Evolutionary conservation across 768 basidiomycete genomes (phyloP).

Genomic region (Cystofilobasidium bisporidii): DNA sequence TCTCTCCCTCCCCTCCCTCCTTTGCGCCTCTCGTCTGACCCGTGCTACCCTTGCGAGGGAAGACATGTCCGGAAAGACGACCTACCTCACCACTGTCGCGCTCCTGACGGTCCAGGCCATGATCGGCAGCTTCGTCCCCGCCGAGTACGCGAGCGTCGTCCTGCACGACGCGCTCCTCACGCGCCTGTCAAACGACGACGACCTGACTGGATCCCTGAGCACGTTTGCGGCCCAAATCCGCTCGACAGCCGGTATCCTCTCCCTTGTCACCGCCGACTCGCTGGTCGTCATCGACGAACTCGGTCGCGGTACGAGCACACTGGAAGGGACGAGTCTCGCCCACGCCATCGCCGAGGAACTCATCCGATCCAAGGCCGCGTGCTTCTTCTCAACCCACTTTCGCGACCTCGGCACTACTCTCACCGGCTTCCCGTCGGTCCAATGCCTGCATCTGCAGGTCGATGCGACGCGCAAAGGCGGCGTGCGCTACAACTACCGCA

Average conservation of each 20-base stretch:
- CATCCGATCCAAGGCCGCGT: constrained; percentile 66
- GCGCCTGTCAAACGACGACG: constrained; percentile 72
- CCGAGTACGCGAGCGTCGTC: constrained; percentile 85
- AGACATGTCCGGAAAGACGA: constrained; percentile 90
- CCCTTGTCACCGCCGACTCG: constrained; percentile 54
- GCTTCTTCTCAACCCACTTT: constrained; percentile 88
- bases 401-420: constrained; percentile 62
- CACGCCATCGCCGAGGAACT: constrained; percentile 44
- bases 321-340: constrained; percentile 52
- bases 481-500: background rate
- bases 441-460: constrained; percentile 19
- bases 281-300: constrained; percentile 80
- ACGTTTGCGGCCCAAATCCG: constrained; percentile 96
- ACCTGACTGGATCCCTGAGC: constrained; percentile 53
- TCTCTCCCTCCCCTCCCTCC: too few species aligned
- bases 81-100: constrained; percentile 51
- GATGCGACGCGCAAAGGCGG: background rate
- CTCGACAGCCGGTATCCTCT: constrained; percentile 79
- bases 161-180: constrained; percentile 75
- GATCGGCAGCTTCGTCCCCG: constrained; percentile 53
- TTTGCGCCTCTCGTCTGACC: constrained; percentile 33
- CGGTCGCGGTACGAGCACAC: constrained; percentile 56
- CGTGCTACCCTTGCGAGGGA: too few species aligned
- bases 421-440: constrained; percentile 50
- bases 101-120: constrained; percentile 48